Evolutionary conservation across 1,284 basidiomycete genomes (phyloP).

Genomic region (Cutaneotrichosporon curvatum): DNA sequence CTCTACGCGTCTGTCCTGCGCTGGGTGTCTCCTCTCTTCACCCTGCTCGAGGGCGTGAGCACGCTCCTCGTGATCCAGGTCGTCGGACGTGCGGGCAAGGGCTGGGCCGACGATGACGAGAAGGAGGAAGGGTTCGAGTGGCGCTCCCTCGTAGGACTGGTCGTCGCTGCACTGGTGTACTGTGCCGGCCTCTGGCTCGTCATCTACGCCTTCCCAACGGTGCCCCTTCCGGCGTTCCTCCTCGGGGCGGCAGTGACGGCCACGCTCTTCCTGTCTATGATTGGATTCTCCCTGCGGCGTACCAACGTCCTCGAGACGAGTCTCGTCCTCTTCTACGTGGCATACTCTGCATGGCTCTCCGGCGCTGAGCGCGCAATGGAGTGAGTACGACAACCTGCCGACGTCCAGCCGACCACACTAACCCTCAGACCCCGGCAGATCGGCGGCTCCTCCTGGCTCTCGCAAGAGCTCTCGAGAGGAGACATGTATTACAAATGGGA

Average conservation of each 20-base stretch:
- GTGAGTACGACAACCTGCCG: constrained; percentile 23
- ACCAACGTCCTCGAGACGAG: constrained; percentile 91
- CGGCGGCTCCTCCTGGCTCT: constrained; percentile 39
- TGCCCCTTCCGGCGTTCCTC: constrained; percentile 37
- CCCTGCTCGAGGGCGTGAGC: constrained; percentile 42
- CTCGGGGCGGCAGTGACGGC: constrained; percentile 43
- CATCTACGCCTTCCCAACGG: constrained; percentile 26
- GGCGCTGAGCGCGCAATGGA: constrained; percentile 43
- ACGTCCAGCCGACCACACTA: background rate
- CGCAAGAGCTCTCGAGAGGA: too few relatives aligned
- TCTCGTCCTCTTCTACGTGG: constrained; percentile 74
- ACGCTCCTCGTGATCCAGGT: constrained; percentile 45
- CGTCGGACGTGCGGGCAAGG: constrained; percentile 42
- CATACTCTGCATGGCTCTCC: constrained; percentile 49
- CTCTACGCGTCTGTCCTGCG: constrained; percentile 42
- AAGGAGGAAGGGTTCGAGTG: constrained; percentile 44
- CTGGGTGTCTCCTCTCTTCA: constrained; percentile 45
- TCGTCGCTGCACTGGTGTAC: constrained; percentile 42
- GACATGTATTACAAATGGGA: too few relatives aligned
- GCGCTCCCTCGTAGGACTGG: constrained; percentile 42
- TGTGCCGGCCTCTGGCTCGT: constrained; percentile 41
- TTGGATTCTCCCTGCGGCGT: constrained; percentile 76
- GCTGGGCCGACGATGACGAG: constrained; percentile 46
- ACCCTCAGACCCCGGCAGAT: constrained; percentile 35
- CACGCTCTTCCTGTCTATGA: constrained; percentile 72